Conservation (phyloP, 768 basidiomycete species). For the Suillus bovinus region DNA sequence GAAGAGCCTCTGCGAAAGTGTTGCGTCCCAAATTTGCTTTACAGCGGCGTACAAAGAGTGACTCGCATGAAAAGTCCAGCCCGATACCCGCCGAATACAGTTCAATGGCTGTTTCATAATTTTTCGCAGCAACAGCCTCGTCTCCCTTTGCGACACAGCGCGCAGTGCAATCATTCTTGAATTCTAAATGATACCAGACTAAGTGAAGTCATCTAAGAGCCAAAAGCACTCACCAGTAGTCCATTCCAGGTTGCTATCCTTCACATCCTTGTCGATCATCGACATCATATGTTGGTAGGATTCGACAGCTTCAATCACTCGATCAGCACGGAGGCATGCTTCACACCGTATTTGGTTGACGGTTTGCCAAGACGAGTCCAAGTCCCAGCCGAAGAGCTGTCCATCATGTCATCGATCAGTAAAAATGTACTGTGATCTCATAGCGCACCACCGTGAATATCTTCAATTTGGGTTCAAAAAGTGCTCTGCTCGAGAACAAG, state of each 20-base stretch:
- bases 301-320: not conserved
- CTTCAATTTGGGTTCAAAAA: not conserved
- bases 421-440: not conserved
- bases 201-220: not conserved
- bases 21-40: not conserved
- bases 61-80: not conserved
- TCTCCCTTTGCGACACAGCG: not conserved
- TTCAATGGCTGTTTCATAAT: not conserved
- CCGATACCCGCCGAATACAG: not conserved
- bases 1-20: not conserved
- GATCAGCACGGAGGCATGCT: not conserved
- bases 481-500: not conserved
- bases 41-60: not conserved
- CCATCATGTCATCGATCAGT: not conserved
- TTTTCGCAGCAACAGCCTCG: not conserved
- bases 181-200: not conserved
- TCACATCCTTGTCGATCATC: not conserved
- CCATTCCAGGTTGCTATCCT: not conserved
- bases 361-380: not conserved
- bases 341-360: not conserved
- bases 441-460: slow-evolving; percentile 1
- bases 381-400: slow-evolving; percentile 2
- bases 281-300: not conserved
- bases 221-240: not conserved
- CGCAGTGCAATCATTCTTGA: not conserved